Conservation (phyloP, 768 basidiomycete genomes). For the Kwoniella sp. region DNA sequence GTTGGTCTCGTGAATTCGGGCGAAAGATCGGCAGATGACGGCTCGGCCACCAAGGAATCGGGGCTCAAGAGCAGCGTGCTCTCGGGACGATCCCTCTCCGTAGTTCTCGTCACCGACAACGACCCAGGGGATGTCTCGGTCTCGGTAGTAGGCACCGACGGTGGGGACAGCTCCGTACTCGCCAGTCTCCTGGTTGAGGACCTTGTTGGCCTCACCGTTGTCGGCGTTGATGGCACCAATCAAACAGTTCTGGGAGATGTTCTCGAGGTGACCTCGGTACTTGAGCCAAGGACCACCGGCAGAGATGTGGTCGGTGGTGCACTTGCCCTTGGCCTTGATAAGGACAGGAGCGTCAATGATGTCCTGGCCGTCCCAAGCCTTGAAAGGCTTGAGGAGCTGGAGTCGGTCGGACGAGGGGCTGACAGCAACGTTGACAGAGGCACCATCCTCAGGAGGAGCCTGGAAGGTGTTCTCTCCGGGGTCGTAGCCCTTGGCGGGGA, state of each 20-base stretch:
- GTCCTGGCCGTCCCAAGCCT: constrained; percentile 88
- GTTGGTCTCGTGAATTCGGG: constrained; percentile 77
- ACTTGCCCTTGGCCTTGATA: constrained; percentile 99
- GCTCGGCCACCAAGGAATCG: constrained; percentile 64
- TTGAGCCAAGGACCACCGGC: constrained; percentile 99
- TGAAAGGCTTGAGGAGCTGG: constrained; percentile 83
- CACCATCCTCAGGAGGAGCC: constrained; percentile 79
- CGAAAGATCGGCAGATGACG: constrained; percentile 93
- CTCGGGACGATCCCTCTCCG: constrained; percentile 96
- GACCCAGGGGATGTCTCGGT: constrained; percentile 88
- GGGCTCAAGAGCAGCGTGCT: constrained; percentile 65
- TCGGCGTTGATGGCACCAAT: constrained; percentile 96
- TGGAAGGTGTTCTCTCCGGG: constrained; percentile 97
- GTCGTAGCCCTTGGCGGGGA: constrained; percentile 93
- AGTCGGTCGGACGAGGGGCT: constrained; percentile 80
- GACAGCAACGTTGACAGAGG: constrained; percentile 78
- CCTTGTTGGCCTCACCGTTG: constrained; percentile 92
- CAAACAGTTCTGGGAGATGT: constrained; percentile 97
- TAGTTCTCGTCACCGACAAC: constrained; percentile 83
- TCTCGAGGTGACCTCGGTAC: constrained; percentile 97
- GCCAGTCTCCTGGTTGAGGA: constrained; percentile 78
- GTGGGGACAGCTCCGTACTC: constrained; percentile 79
- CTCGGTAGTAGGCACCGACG: constrained; percentile 81
- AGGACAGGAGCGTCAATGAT: constrained; percentile 82
- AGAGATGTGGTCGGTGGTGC: constrained; percentile 95